Evolutionary conservation across 1,284 basidiomycete genomes (phyloP).

Genomic region (Papiliotrema fonsecae): DNA sequence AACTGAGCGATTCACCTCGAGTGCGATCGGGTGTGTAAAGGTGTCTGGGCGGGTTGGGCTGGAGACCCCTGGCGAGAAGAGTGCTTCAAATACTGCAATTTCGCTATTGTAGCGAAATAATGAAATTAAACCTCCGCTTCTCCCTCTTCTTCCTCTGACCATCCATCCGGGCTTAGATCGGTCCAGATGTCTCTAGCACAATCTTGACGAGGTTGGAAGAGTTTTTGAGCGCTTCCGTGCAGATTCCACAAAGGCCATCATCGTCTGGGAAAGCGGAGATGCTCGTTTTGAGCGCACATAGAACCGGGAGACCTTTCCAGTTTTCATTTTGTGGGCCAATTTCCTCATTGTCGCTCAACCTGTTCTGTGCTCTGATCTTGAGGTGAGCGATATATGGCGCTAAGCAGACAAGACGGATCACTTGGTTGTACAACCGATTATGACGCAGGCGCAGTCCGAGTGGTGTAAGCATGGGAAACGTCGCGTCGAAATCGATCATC

Average conservation of each 20-base stretch:
- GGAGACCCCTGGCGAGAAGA: no score
- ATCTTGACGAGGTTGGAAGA: not conserved
- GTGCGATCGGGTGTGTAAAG: no score
- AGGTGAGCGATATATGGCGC: not conserved
- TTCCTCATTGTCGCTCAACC: not conserved
- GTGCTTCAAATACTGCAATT: no score
- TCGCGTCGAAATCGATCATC: not conserved
- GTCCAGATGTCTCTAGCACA: not conserved
- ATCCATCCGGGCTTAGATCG: slow-evolving; percentile 1
- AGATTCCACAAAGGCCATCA: not conserved
- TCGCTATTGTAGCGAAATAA: no score
- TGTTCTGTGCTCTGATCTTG: not conserved
- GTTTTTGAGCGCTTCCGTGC: not conserved
- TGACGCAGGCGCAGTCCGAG: not conserved
- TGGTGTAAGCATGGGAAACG: not conserved
- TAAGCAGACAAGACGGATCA: not conserved
- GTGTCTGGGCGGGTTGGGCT: no score
- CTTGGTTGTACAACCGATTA: not conserved
- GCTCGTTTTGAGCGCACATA: not conserved
- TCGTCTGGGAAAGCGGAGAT: not conserved
- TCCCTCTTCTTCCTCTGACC: slow-evolving; percentile 6
- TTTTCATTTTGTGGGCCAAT: not conserved
- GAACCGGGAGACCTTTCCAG: not conserved
- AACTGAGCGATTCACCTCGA: no score
- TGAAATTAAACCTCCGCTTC: not conserved